phyloP scores from a whole-genome alignment of 306 rosid genomes.

The Ochetophila trinervis region DNA sequence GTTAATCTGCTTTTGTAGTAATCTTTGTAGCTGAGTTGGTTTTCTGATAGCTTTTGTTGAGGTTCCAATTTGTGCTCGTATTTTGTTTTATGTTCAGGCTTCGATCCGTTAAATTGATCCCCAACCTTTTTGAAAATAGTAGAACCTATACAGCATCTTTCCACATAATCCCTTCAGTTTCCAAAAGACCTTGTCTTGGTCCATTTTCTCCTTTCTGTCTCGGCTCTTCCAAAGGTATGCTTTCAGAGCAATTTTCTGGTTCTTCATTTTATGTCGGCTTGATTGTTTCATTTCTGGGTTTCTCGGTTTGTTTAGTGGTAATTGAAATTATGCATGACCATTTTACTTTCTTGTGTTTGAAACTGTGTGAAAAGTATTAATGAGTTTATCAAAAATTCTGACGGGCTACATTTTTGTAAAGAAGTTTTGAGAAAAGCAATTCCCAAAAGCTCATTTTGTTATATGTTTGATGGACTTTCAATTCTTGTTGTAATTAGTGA shows the following conservation, averaged over 20 bases:
- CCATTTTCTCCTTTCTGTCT: slow-evolving; percentile 13
- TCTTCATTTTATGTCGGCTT: not conserved
- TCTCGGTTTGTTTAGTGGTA: not conserved
- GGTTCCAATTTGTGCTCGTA: too few relatives aligned
- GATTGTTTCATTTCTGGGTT: not conserved
- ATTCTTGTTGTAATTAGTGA: not conserved
- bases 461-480: not conserved
- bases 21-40: too few relatives aligned
- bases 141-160: slow-evolving; percentile 24
- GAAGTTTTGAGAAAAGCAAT: not conserved
- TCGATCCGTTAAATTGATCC: slow-evolving; percentile 26
- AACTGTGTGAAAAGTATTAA: not conserved
- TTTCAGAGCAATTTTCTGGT: not conserved
- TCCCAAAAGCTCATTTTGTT: not conserved
- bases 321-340: not conserved
- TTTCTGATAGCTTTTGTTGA: too few relatives aligned
- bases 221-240: slow-evolving; percentile 27
- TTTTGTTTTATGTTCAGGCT: slow-evolving; percentile 25
- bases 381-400: not conserved
- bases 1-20: too few relatives aligned
- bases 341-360: not conserved
- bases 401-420: not conserved
- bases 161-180: slow-evolving; percentile 13
- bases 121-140: slow-evolving; percentile 25
- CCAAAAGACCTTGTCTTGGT: slow-evolving; percentile 16